These are phyloP conservation scores for Pisolithus microcarpus DNA, from an alignment of 768 basidiomycete genomes.

Conservation along the genomic window DNA sequence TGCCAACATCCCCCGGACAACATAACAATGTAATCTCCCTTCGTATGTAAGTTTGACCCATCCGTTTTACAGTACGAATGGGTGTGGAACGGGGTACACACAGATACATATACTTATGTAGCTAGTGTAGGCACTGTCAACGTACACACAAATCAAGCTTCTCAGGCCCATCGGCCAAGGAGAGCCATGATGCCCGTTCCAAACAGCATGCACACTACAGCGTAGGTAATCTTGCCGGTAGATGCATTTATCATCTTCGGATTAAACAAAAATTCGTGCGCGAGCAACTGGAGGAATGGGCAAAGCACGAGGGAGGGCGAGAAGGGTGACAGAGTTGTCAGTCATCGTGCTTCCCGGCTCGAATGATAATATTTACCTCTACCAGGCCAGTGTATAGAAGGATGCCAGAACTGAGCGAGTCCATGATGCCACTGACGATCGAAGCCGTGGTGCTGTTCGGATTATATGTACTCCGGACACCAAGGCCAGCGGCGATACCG, in stretches of 20 bases:
- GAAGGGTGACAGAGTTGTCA: not conserved
- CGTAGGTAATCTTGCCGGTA: conserved; percentile 59
- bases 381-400: conserved; percentile 83
- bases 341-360: not conserved
- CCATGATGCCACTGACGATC: conserved; percentile 80
- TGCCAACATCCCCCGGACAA: too few relatives aligned
- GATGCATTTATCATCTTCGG: conserved; percentile 74
- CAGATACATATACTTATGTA: too few relatives aligned
- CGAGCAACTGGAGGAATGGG: conserved; percentile 57
- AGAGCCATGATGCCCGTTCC: conserved; percentile 89
- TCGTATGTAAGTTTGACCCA: too few relatives aligned
- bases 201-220: conserved; percentile 67
- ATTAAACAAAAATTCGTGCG: conserved; percentile 92
- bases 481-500: conserved; percentile 82
- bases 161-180: conserved; percentile 81
- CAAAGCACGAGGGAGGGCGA: not conserved
- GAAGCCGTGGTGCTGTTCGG: conserved; percentile 67
- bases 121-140: too few relatives aligned
- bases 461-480: conserved; percentile 72
- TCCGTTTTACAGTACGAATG: too few relatives aligned
- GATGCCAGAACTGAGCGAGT: conserved; percentile 82
- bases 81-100: too few relatives aligned
- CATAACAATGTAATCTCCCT: too few relatives aligned
- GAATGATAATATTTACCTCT: conserved; percentile 41
- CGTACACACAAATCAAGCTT: too few relatives aligned